A percentile compares a stretch with the other conserved stretches of the same genome.
Conservation (phyloP, 768 basidiomycete genomes). For the Mycena rosella region DNA sequence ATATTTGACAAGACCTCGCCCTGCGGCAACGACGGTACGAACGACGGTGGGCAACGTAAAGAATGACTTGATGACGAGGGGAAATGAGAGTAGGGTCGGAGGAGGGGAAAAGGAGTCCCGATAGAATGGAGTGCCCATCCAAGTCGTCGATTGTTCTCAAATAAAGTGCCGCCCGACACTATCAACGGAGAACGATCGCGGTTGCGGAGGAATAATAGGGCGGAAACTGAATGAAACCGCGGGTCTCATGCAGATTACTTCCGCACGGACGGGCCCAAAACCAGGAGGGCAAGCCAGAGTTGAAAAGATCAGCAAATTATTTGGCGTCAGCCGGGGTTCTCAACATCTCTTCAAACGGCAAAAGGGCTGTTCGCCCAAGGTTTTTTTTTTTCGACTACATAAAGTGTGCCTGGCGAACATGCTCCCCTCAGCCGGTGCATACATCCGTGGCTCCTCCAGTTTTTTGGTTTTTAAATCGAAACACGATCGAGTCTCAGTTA, state of each 20-base stretch:
- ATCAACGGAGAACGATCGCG: slow-evolving; percentile 47
- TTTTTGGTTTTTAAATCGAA: slow-evolving; percentile 49
- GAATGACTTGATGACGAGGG: slow-evolving; percentile 33
- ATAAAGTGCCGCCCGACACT: slow-evolving; percentile 39
- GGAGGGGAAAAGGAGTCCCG: slow-evolving; percentile 39
- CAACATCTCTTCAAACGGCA: slow-evolving; percentile 1
- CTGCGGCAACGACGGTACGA: slow-evolving; percentile 30
- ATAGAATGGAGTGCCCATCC: slow-evolving; percentile 46
- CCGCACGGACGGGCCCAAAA: slow-evolving; percentile 45
- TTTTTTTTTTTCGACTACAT: background rate
- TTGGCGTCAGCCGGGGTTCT: slow-evolving; percentile 11
- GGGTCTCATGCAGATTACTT: slow-evolving; percentile 53
- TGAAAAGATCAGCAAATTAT: slow-evolving; percentile 36
- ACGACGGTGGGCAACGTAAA: slow-evolving; percentile 39
- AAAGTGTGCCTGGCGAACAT: background rate
- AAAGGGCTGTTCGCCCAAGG: background rate
- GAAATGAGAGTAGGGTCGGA: slow-evolving; percentile 37
- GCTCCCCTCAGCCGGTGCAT: background rate
- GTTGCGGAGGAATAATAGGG: slow-evolving; percentile 54
- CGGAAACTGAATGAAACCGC: slow-evolving; percentile 40
- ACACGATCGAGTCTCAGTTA: slow-evolving; percentile 66
- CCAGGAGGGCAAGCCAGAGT: slow-evolving; percentile 20
- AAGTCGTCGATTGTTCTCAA: slow-evolving; percentile 42
- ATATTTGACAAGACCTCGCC: slow-evolving; percentile 28
- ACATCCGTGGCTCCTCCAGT: background rate